Conservation (phyloP, 2,329 filamentous ascomycete species). For the Claviceps humidiphila region DNA sequence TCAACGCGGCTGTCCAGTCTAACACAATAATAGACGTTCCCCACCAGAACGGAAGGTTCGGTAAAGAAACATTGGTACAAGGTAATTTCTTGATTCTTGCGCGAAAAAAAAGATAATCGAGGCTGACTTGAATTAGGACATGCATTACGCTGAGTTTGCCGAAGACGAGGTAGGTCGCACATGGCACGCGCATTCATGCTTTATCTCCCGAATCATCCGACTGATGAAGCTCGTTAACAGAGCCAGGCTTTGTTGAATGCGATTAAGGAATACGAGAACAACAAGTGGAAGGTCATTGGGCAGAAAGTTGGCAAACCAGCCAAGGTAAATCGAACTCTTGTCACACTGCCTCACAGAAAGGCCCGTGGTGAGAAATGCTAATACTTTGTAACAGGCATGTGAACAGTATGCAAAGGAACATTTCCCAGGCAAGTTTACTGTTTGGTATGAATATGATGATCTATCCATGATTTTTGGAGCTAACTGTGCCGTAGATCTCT, state of each 20-base stretch:
- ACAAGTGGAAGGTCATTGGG: constrained; percentile 97
- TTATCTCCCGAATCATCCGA: not conserved
- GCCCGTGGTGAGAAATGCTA: constrained; percentile 3
- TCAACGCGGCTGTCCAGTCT: not conserved
- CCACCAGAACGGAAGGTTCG: constrained; percentile 84
- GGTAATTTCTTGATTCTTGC: constrained; percentile 31
- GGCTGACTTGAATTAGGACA: constrained; percentile 47
- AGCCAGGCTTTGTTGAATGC: constrained; percentile 73
- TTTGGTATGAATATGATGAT: too few species aligned
- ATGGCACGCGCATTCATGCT: not conserved
- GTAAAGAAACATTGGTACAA: constrained; percentile 99
- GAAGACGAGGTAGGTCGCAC: constrained; percentile 69
- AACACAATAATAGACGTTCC: constrained; percentile 57
- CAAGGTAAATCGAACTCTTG: constrained; percentile 38
- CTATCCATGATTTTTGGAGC: not conserved
- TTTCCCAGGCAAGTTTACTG: constrained; percentile 43
- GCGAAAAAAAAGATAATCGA: not conserved
- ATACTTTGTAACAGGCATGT: constrained; percentile 26
- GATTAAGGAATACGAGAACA: constrained; percentile 97
- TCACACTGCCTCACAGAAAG: not conserved
- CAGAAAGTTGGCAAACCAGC: constrained; percentile 95
- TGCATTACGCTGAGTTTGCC: constrained; percentile 98
- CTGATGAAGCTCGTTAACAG: constrained; percentile 26
- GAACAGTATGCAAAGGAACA: constrained; percentile 92
- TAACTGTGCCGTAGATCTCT: constrained; percentile 24